Base-by-base conservation (phyloP, 1,139 yeast species). In the Hansenula lynferdii region DNA sequence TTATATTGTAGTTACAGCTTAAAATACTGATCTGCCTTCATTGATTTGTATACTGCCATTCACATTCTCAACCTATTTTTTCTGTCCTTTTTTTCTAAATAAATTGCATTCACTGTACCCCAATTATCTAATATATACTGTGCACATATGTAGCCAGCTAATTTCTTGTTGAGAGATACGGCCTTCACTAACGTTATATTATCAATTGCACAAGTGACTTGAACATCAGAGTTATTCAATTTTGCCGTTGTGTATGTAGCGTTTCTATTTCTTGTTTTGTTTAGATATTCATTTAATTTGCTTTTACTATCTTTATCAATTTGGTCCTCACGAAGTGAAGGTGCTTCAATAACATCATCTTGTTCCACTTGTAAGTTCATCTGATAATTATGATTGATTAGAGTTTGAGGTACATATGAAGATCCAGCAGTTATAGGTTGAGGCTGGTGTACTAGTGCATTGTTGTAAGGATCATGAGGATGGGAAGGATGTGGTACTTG, bases 71-170 rank as follows among this genome's bases (percentile, higher is more conserved):
- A n/a, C n/a, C n/a, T n/a, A n/a, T n/a, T n/a, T n/a, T n/a, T n/a
- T n/a, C n/a, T n/a, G n/a, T n/a, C n/a, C n/a, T n/a, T n/a, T n/a
- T n/a, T n/a, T n/a, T n/a, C n/a, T n/a, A n/a, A n/a, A n/a, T n/a
- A n/a, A n/a, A n/a, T n/a, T n/a, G n/a, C n/a, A n/a, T n/a, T n/a
- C n/a, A n/a, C n/a, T n/a, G n/a, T 24, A 12, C 26, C 31, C 16
- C 36, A 45, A 21, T 30, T n/a, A 8, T 19, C 15, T 9, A 30
- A 30, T 8, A 21, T 21, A 21, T 14, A 30, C 8, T 30, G 32
- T 3, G 32, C 32, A 21, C 32, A 30, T 9, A 30, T 14, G 10
- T 30, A 25, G 9, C 32, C 32, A 8, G 32, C 32, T 21, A 21
- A 21, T 19, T 30, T 30, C 14, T 30, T 30, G 10, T 30, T 30